Evolutionary conservation across 345 rosid genomes (phyloP).

Genomic region (Psidium friedrichsthalianum): DNA sequence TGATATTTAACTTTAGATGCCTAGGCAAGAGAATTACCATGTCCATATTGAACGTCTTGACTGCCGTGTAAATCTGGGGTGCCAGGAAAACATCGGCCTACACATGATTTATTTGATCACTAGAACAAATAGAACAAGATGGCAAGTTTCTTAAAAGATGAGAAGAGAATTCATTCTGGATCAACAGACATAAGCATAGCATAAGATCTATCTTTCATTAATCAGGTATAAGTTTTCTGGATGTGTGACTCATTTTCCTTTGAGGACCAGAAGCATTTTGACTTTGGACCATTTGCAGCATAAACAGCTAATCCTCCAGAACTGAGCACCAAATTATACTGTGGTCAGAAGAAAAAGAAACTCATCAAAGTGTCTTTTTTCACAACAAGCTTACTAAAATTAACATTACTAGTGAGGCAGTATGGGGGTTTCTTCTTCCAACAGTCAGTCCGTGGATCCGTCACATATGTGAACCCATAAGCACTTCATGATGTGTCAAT

Average conservation of each 20-base stretch:
- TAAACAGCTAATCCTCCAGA: background rate
- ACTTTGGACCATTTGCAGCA: background rate
- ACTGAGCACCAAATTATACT: background rate
- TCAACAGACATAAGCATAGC: background rate
- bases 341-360: background rate
- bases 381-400: background rate
- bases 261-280: background rate
- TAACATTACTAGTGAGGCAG: background rate
- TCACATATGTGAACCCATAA: background rate
- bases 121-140: background rate
- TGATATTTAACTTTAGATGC: background rate
- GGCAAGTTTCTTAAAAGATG: background rate
- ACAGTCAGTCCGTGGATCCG: background rate
- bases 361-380: background rate
- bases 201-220: background rate
- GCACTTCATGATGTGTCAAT: background rate
- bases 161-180: background rate
- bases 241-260: background rate
- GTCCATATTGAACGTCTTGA: slow-evolving; percentile 45
- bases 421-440: background rate
- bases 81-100: slow-evolving; percentile 87
- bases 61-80: slow-evolving; percentile 48
- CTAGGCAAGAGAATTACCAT: slow-evolving; percentile 36
- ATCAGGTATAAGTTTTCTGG: background rate
- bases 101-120: background rate